Base-by-base conservation (phyloP, 2,329 filamentous ascomycete species). In the Penicillium sp. region DNA sequence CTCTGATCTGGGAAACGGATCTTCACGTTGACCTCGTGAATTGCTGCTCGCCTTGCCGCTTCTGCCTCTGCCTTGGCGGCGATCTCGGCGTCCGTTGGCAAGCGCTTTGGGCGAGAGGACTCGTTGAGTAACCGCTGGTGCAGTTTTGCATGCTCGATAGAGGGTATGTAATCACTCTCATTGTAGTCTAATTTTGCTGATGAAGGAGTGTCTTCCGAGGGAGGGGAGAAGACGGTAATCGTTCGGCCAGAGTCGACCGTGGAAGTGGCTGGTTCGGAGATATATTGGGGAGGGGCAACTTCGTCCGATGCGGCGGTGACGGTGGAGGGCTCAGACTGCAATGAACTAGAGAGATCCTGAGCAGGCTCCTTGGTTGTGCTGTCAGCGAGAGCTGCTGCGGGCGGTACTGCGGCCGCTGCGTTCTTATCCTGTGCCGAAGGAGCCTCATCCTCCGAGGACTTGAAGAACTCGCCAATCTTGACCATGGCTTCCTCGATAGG, bases 1-100 rank as follows among this genome's bases (percentile, higher is more conserved):
- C 87, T 89, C 66, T 93, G 90, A 71, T 97, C 93, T 0, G 93
- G 93, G 66, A 97, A 93, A 27, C 93, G 89, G 49, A 97, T 84
- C 63, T 90, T 91, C 62, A 97, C 82, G 29, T 86, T 82, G 33
- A 96, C 84, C 33, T 85, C 84, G 50, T 83, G 85, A 59, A 93
- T 82, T 6, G 83, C 82, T 6, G 87, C 83, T 1, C 92, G 78
- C 61, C 82, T 87, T 31, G 87, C 86, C 47, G 84, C 83, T 52
- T 88, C 86, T 23, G 84, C 86, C 6, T 84, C 80, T 35, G 86
- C 87, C 63, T 87, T 86, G 25, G 87, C 86, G 36, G 86, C 88
- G 12, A 96, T 79, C 71, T 97, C 93, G 35, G 85, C 86, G 74
- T 97, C 92, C 0, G 91, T 96, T 6, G 85, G 85, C 1, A 97